phyloP scores from a whole-genome alignment of 495 filamentous ascomycete genomes.

The Penicillium angulare region DNA sequence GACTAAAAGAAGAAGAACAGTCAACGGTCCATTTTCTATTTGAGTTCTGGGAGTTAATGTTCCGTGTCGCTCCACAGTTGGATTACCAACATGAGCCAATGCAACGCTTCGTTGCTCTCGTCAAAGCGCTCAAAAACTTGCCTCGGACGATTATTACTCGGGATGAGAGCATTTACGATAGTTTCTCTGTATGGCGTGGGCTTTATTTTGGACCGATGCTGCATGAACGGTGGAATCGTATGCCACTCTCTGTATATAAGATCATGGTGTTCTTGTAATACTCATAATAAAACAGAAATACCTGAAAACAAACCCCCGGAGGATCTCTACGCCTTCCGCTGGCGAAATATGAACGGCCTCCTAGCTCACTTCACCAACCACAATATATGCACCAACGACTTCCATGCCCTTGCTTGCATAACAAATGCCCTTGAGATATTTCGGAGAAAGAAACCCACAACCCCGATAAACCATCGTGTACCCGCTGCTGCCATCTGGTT shows the following conservation, averaged over 20 bases:
- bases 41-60: constrained; percentile 1
- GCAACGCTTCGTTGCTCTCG: not conserved
- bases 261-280: not conserved
- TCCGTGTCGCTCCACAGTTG: not conserved
- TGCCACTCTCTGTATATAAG: not conserved
- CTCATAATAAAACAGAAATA: not conserved
- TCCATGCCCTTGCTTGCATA: not conserved
- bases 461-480: not conserved
- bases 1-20: not conserved
- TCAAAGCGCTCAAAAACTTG: not conserved
- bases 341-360: not conserved
- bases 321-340: not conserved
- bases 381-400: not conserved
- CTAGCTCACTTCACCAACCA: not conserved
- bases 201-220: not conserved
- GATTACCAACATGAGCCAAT: constrained; percentile 1
- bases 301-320: not conserved
- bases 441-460: not conserved
- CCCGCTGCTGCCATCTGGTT: not conserved
- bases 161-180: not conserved
- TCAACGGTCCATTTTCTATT: not conserved
- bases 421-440: not conserved
- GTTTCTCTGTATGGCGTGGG: not conserved
- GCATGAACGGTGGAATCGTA: not conserved
- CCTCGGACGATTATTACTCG: not conserved